phyloP scores from a whole-genome alignment of 192 early-diverging fungal species.

The Rhizophagus sp. region DNA sequence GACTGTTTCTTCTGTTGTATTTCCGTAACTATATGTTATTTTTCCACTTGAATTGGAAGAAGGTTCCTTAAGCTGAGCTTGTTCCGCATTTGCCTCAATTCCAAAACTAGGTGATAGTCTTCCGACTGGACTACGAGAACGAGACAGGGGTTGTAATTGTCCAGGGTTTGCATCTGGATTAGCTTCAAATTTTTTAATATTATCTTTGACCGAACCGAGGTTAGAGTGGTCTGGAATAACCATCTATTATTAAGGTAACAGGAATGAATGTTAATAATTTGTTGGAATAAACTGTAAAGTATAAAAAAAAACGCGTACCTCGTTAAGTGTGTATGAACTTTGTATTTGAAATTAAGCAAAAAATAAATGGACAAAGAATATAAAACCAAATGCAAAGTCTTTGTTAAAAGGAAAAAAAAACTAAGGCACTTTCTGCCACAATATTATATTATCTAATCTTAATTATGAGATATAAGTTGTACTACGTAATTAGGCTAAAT shows the following conservation, averaged over 20 bases:
- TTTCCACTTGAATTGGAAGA: too few species aligned
- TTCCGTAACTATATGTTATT: neutral
- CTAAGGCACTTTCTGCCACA: neutral
- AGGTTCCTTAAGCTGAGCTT: too few species aligned
- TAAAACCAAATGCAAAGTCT: neutral
- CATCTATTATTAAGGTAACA: constrained; percentile 12
- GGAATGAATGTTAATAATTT: neutral
- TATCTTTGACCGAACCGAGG: neutral
- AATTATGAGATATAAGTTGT: neutral
- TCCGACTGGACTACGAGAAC: constrained; percentile 21
- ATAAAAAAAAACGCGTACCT: neutral
- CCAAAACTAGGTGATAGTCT: neutral
- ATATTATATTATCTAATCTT: neutral
- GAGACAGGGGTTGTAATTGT: neutral
- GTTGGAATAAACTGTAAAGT: neutral
- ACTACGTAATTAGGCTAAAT: neutral
- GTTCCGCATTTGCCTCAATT: too few species aligned
- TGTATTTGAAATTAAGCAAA: neutral
- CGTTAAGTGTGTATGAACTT: neutral
- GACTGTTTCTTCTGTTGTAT: neutral
- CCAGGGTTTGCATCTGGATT: neutral
- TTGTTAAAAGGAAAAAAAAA: neutral
- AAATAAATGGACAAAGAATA: neutral
- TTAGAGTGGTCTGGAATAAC: constrained; percentile 27
- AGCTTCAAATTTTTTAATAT: constrained; percentile 20